These are phyloP conservation scores for Coniochaeta ligniaria DNA, from an alignment of 2,329 filamentous ascomycete genomes.

Conservation along the genomic window DNA sequence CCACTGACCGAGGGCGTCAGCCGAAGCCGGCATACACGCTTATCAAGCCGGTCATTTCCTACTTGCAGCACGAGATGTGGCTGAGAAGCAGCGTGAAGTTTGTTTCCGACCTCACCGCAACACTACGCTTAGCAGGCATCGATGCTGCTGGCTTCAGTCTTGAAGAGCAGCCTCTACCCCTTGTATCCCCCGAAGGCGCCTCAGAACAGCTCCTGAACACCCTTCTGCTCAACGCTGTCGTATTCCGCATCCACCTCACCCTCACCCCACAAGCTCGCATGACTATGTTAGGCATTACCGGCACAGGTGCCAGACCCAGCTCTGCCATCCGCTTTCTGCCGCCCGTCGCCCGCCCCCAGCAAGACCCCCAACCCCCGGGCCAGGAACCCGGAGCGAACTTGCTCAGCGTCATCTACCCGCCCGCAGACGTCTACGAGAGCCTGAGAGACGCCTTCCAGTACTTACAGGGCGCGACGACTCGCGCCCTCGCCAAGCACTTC, in stretches of 20 bases:
- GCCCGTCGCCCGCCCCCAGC: background rate
- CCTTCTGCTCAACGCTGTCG: conserved; percentile 32
- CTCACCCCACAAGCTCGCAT: conserved; percentile 36
- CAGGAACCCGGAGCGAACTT: background rate
- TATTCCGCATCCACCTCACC: conserved; percentile 33
- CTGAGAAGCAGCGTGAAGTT: conserved; percentile 30
- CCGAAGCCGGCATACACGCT: conserved; percentile 39
- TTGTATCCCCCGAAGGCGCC: conserved; percentile 18
- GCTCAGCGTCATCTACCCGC: background rate
- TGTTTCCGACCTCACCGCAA: conserved; percentile 33
- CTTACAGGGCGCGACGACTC: background rate
- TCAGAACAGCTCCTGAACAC: conserved; percentile 36
- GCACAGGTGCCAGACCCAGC: conserved; percentile 16
- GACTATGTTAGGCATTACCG: conserved; percentile 29
- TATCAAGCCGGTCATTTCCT: conserved; percentile 43
- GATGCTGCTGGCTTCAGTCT: conserved; percentile 33
- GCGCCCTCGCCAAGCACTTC: background rate
- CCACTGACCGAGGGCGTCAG: conserved; percentile 22
- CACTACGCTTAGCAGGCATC: conserved; percentile 40
- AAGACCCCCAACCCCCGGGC: background rate
- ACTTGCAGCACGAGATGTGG: conserved; percentile 35
- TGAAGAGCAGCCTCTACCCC: conserved; percentile 24
- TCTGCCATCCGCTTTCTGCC: conserved; percentile 10
- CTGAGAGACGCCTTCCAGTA: background rate
- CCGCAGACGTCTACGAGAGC: background rate